A percentile compares a stretch with the other conserved stretches of the same genome.
Evolutionary conservation across 2,329 filamentous ascomycete species (phyloP).

Genomic region (Aspergillus ruber): DNA sequence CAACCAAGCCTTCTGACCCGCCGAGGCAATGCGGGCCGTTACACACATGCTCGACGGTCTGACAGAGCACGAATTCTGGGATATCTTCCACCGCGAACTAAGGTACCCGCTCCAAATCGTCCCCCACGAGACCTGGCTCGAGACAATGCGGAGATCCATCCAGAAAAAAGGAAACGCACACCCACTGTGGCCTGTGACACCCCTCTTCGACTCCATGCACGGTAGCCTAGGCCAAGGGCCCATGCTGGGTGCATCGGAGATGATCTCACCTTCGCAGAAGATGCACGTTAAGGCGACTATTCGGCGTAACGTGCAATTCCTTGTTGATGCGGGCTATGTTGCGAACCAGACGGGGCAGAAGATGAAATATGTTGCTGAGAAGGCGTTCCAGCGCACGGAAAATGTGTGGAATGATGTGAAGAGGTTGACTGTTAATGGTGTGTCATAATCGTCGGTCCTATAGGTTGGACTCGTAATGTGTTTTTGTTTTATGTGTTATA

Average conservation of each 20-base stretch:
- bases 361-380: constrained; percentile 9
- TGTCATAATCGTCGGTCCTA: not conserved
- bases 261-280: constrained; percentile 6
- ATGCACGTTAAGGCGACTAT: constrained; percentile 9
- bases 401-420: constrained; percentile 13
- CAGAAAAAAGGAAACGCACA: constrained; percentile 1
- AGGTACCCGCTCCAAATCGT: constrained; percentile 5
- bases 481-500: no score
- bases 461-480: no score
- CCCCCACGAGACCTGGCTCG: constrained; percentile 4
- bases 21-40: constrained; percentile 2
- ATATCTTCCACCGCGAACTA: constrained; percentile 7
- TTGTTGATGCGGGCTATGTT: constrained; percentile 8
- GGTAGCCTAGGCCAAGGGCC: constrained; percentile 1
- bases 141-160: constrained; percentile 4
- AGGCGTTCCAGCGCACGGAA: constrained; percentile 10
- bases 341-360: constrained; percentile 11
- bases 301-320: constrained; percentile 8
- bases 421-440: constrained; percentile 5
- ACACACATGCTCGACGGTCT: constrained; percentile 7
- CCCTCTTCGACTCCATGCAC: constrained; percentile 5
- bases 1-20: constrained; percentile 7
- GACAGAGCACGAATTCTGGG: constrained; percentile 10
- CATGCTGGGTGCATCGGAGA: not conserved
- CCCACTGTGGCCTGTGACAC: constrained; percentile 9